Conservation (phyloP, 208 protist species). For the Spongospora subterranea region DNA sequence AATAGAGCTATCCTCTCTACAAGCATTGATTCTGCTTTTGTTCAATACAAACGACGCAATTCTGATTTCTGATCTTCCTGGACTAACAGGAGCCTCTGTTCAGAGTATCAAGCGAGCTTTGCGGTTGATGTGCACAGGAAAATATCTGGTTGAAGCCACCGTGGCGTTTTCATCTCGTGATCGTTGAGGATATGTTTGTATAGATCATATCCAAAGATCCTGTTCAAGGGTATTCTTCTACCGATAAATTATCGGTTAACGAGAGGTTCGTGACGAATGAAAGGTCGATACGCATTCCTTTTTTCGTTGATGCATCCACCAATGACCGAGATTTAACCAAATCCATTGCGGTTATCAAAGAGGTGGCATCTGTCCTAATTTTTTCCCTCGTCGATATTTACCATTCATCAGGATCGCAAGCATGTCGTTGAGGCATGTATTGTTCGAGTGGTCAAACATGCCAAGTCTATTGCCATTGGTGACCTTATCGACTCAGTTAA, state of each 20-base stretch:
- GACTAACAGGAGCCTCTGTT: neutral
- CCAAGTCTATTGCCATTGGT: neutral
- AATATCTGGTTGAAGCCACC: neutral
- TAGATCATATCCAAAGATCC: slow-evolving; percentile 10
- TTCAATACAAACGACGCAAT: neutral
- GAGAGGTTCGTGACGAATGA: neutral
- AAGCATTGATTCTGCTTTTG: neutral
- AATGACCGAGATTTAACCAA: neutral
- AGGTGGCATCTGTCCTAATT: neutral
- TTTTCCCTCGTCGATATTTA: neutral
- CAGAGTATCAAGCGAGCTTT: neutral
- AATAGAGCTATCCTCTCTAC: neutral
- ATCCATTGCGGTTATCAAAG: neutral
- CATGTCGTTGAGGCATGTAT: slow-evolving; percentile 40
- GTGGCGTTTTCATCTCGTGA: neutral
- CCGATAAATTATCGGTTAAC: neutral
- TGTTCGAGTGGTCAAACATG: neutral
- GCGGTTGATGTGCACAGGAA: slow-evolving; percentile 39
- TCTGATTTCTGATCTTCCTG: neutral
- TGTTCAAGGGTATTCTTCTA: neutral
- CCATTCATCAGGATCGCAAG: neutral
- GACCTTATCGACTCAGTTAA: neutral
- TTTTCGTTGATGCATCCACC: neutral
- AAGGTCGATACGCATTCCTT: neutral
- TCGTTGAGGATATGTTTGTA: neutral